Evolutionary conservation across 805 yeast species (phyloP), one percentile per base, ranked within the genome.

Genomic region (Cyberlindnera japonica): DNA sequence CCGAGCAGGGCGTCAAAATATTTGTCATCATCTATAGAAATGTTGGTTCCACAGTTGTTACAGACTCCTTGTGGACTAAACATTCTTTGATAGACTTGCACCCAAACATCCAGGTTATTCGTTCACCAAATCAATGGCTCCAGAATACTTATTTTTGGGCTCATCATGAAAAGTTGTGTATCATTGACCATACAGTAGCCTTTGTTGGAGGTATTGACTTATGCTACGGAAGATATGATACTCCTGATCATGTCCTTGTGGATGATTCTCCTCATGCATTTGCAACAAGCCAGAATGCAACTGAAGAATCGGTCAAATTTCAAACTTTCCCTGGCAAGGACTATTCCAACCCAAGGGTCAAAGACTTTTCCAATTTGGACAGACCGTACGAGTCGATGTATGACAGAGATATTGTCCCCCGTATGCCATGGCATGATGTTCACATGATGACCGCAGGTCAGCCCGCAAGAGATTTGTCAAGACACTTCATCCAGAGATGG

Each of bases 391-490:
- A 87, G 37, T 86, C 87, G 17, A 83, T 91, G 93, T 88, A 88
- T 57, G 95, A 93, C 61, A 74, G 99, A 45, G 68, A 74, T 13
- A 61, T 61, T 15, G 73, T 77, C 16, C 98, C 99, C 3, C 76
- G 99, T 53, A 93, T 93, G 99, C 99, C 99, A 9, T 93, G 99
- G 99, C 99, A 93, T 62, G 99, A 93, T 71, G 87, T 93, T 27
- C 98, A 93, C 51, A 93, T 90, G 95, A 79, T 89, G 65, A 80
- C 95, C 1, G 77, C 90, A 3, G 99, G 99, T 12, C 95, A 90
- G 55, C 79, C 90, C 4, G 99, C 98, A 0, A 74, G 97, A 44
- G 99, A 93, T 61, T 63, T 91, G 38, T 76, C 95, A 0, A 76
- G 99, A 42, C 98, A 93, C 61, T 93, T 95, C 63, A 95, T 89